phyloP scores from a whole-genome alignment of 352 stramenopile genomes.

The Phytophthora sp. region DNA sequence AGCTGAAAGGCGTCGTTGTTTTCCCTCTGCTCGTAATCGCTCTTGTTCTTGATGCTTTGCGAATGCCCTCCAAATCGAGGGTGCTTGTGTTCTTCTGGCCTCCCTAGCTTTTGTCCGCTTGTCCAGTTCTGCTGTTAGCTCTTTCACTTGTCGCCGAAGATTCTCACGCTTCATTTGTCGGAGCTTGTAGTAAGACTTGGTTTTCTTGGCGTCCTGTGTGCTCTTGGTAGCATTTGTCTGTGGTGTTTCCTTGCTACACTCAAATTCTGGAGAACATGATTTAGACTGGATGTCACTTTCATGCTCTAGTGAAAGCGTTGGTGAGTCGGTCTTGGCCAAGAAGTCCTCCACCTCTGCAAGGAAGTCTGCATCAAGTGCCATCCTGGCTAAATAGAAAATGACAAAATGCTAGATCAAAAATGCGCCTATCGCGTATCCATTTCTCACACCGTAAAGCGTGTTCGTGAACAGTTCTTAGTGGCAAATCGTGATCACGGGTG shows the following conservation, averaged over 20 bases:
- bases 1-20: slow-evolving; percentile 6
- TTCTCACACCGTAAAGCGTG: background rate
- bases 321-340: background rate
- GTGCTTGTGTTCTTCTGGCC: background rate
- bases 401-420: no score
- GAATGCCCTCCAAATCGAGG: slow-evolving; percentile 7
- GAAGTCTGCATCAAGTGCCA: slow-evolving; percentile 3
- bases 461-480: background rate
- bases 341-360: slow-evolving; percentile 7
- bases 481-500: no score
- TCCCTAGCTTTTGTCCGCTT: background rate
- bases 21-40: slow-evolving; percentile 3
- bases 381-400: slow-evolving; percentile 6
- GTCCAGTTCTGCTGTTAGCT: slow-evolving; percentile 13
- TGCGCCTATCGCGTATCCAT: no score
- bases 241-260: no score
- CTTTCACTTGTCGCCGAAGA: slow-evolving; percentile 3
- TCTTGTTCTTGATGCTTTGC: slow-evolving; percentile 1
- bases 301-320: background rate
- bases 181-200: background rate
- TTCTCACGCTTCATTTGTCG: slow-evolving; percentile 19
- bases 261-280: no score
- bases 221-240: background rate
- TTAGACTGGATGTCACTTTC: background rate
- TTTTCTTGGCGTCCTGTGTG: background rate